Evolutionary conservation across 805 yeast genomes (phyloP), one percentile per base, ranked within the genome.

Genomic region (Dipodascus albidus): DNA sequence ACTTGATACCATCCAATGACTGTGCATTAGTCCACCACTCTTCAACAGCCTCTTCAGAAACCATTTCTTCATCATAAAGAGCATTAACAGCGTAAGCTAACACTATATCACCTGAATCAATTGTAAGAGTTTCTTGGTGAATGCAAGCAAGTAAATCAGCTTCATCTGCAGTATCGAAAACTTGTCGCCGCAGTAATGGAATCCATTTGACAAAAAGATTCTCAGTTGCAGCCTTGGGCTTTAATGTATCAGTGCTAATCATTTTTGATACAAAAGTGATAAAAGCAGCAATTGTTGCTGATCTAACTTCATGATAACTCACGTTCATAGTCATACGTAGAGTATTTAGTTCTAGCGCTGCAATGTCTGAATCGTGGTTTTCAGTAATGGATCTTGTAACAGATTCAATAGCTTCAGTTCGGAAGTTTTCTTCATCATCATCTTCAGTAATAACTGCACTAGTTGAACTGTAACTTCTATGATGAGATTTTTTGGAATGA

Each of bases 321-420:
- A 89, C 99, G 66, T 93, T 88, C 93, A 90, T 85, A 62, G 96
- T 87, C 99, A 93, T 91, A 70, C 98, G 79, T 64, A 93, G 75
- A 0, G 99, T 93, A 66, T 91, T 91, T 62, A 93, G 77, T 70
- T 93, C 99, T 55, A 93, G 72, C 58, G 88, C 71, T 0, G 99
- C 97, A 14, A 96, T 90, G 65, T 91, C 97, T 56, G 88, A 75
- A 62, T 87, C 95, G 68, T 93, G 99, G 67, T 88, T 86, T 63
- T 90, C 84, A 60, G 86, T 91, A 68, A 93, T 78, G 1, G 99
- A 95, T 64, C 99, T 78, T 60, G 83, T 87, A 31, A 93, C 86
- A 0, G 97, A 88, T 9, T 95, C 96, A 55, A 85, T 74, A n/a
- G 96, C 99, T 73, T 93, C 99, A 54, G 76, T 77, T 59, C 78